Evolutionary conservation across 495 filamentous ascomycete species (phyloP), one percentile per base, ranked within the genome.

Genomic region (Cercophora samala): DNA sequence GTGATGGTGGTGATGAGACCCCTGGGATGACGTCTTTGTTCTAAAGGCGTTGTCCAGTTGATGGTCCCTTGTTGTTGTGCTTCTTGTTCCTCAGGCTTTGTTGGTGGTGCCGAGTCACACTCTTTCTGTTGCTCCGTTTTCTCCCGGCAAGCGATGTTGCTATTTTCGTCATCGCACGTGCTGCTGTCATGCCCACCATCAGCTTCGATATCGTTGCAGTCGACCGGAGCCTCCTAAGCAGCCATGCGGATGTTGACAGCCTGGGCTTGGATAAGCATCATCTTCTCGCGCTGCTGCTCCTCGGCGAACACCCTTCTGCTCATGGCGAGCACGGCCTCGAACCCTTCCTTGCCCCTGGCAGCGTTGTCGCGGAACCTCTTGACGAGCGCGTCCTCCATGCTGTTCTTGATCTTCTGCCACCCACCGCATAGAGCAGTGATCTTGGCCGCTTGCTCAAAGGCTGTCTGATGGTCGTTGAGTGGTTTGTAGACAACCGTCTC

Each of bases 351-450:
- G 60, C 95, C 95, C 75, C 89, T 90, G 68, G 82, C 83, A 24
- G 96, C 96, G 74, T 99, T 99, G 74, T 99, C 92, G 55, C 86
- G 82, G 78, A 99, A 98, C 63, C 92, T 80, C 71, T 91, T 92
- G 26, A 97, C 88, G 22, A 91, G 90, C 54, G 91, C 89, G 69
- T 97, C 91, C 79, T 99, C 95, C 71, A 99, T 93, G 76, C 88
- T 91, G 74, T 91, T 95, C 80, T 91, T 93, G 73, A 99, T 88
- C 72, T 92, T 92, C 78, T 97, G 91, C 92, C 94, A 98, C 21
- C 95, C 95, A 66, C 96, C 94, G 75, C 92, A 96, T 17, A 98
- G 81, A 1, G 95, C 95, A 2, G 92, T 97, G 74, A 99, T 96
- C 77, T 91, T 85, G 9, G 95, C 95, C 63, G 92, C 87, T 81